Evolutionary conservation across 2,329 filamentous ascomycete species (phyloP), one percentile per base, ranked within the genome.

Genomic region (Leptographium procerum): DNA sequence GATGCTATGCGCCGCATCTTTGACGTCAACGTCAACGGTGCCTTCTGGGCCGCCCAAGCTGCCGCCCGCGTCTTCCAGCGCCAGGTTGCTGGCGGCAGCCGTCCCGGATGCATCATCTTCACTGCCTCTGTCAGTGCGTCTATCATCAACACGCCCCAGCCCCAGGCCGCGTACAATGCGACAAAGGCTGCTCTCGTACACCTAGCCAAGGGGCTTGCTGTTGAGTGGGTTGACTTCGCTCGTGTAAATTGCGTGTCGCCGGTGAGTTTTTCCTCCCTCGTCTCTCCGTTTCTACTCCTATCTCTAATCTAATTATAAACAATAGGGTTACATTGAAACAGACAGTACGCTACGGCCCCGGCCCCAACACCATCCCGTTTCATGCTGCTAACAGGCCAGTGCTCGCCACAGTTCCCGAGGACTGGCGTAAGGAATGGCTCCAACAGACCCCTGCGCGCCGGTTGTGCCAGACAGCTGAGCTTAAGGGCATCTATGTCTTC

Each of bases 221-320:
- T 90, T 22, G 88, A 91, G 70, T 91, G 87, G 87, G 81, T 84
- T 2, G 82, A 81, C 34, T 89, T 88, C 66, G 87, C 87, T 6
- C 78, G 87, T 43, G 82, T 79, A 61, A 91, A 91, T 68, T 82
- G 80, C 8, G 73, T 91, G 24, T 88, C 83, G 1, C 87, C 87
- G 0, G 85, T 85, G n/a, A 33, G 52, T 52, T 19, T 58, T 24
- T 22, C 33, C 4, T 24, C 19, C 28, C 31, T 24, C 19, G 13
- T 28, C 22, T n/a, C n/a, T n/a, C n/a, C n/a, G 1, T 43, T 28
- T 53, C 13, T 40, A 5, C 24, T 2, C 19, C 10, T 28, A 14
- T n/a, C 24, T n/a, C n/a, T n/a, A n/a, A 3, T 40, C 52, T 14
- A 0, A 31, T 40, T 56, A 47, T 47, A 36, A 19, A 40, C 26